Evolutionary conservation across 2,329 filamentous ascomycete genomes (phyloP).

Genomic region (Calonectria pseudoreteaudii): DNA sequence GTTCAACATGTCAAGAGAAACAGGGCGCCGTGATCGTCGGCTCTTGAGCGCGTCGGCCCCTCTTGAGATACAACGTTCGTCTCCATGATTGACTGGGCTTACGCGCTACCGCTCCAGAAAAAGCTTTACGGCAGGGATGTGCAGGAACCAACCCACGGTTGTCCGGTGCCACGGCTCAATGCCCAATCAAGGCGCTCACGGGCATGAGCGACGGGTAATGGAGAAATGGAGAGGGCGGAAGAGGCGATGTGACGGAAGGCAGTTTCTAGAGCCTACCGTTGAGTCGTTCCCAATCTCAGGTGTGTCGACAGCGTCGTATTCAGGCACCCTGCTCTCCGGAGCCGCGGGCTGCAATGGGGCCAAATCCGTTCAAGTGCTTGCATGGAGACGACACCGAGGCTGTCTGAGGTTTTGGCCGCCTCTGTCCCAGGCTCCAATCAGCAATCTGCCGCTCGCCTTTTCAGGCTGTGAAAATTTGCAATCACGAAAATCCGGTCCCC

Average conservation of each 20-base stretch:
- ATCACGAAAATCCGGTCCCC: constrained; percentile 26
- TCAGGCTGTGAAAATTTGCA: not conserved
- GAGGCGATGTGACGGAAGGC: constrained; percentile 15
- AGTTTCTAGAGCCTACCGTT: constrained; percentile 7
- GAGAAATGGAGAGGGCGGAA: not conserved
- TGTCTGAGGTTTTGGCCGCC: constrained; percentile 4
- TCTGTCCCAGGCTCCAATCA: not conserved
- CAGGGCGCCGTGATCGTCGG: constrained; percentile 14
- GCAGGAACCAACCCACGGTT: constrained; percentile 25
- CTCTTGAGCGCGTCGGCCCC: not conserved
- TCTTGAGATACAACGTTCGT: constrained; percentile 8
- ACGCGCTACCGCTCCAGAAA: constrained; percentile 11
- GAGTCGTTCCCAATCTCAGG: constrained; percentile 15
- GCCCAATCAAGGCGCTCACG: constrained; percentile 17
- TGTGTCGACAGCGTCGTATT: constrained; percentile 10
- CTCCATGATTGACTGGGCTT: not conserved
- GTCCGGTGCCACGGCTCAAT: constrained; percentile 25
- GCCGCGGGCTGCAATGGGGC: not conserved
- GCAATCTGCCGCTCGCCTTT: not conserved
- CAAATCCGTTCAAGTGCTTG: constrained; percentile 21
- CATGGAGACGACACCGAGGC: constrained; percentile 17
- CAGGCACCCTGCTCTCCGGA: constrained; percentile 11
- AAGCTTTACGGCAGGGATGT: constrained; percentile 10
- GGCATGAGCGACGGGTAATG: not conserved
- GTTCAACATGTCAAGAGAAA: constrained; percentile 4